Conservation (phyloP, 73 alveolate genomes). For the Durusdinium trenchii region DNA sequence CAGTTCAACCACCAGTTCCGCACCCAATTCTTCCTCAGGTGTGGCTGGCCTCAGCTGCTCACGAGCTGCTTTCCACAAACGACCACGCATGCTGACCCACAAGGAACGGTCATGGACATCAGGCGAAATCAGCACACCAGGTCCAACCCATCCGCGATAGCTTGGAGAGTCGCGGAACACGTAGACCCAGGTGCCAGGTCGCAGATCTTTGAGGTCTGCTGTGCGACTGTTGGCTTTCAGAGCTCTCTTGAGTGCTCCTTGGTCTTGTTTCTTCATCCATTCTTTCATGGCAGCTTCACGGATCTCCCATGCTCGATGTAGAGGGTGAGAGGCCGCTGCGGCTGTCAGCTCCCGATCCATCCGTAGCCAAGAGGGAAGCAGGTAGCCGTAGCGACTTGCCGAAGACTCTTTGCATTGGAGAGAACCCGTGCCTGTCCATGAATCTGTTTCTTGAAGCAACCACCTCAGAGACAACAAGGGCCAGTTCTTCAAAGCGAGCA, state of each 20-base stretch:
- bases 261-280: neutral
- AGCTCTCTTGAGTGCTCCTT: neutral
- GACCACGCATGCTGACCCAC: neutral
- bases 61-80: neutral
- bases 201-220: neutral
- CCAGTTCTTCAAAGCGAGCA: neutral
- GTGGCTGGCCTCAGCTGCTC: neutral
- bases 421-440: neutral
- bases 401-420: constrained; percentile 1
- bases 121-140: neutral
- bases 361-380: neutral
- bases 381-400: constrained; percentile 13
- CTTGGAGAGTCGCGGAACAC: neutral
- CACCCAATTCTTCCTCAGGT: neutral
- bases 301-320: neutral
- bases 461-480: neutral
- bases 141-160: neutral
- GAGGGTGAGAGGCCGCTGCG: neutral
- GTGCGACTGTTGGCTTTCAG: neutral
- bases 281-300: constrained; percentile 7
- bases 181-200: neutral
- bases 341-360: neutral
- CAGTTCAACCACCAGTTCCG: neutral
- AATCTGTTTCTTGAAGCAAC: neutral
- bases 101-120: neutral